Evolutionary conservation across 1,284 basidiomycete species (phyloP).

Genomic region (Leccinum griseonigrum): DNA sequence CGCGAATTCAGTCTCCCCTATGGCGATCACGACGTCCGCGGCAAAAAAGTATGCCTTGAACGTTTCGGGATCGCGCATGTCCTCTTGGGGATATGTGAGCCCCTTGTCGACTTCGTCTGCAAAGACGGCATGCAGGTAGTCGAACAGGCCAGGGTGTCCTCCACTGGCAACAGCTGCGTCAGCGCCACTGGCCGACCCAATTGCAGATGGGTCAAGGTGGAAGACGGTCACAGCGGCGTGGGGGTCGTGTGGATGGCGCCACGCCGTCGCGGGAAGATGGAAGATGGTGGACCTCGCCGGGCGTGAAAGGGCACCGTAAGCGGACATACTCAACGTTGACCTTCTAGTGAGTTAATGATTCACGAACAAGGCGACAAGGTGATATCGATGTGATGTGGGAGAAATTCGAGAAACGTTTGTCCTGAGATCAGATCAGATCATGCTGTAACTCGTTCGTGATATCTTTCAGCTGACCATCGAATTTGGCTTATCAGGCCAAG

Average conservation of each 20-base stretch:
- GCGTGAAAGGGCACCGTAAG: conserved; percentile 44
- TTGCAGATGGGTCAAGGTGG: conserved; percentile 58
- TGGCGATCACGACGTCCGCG: conserved; percentile 72
- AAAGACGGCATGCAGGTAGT: conserved; percentile 65
- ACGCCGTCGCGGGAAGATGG: conserved; percentile 38
- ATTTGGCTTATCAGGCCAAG: background rate
- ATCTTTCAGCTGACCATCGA: conserved; percentile 3
- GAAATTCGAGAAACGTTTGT: background rate
- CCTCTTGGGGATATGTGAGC: conserved; percentile 82
- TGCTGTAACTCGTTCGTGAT: background rate
- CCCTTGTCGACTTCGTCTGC: conserved; percentile 75
- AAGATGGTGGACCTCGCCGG: conserved; percentile 29
- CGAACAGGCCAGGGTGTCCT: conserved; percentile 47
- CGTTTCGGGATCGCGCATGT: conserved; percentile 46
- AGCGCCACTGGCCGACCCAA: conserved; percentile 6
- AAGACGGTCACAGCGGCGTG: conserved; percentile 46
- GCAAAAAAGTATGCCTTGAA: conserved; percentile 78
- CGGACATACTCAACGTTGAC: conserved; percentile 32
- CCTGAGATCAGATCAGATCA: background rate
- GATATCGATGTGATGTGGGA: background rate
- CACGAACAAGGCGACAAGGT: background rate
- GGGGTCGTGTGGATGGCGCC: conserved; percentile 24
- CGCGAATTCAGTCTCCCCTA: conserved; percentile 28
- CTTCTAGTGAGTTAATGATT: background rate
- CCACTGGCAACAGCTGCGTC: background rate